Evolutionary conservation across 1,284 basidiomycete species (phyloP), one percentile per base, ranked within the genome.

Genomic region (Marasmius sp.): DNA sequence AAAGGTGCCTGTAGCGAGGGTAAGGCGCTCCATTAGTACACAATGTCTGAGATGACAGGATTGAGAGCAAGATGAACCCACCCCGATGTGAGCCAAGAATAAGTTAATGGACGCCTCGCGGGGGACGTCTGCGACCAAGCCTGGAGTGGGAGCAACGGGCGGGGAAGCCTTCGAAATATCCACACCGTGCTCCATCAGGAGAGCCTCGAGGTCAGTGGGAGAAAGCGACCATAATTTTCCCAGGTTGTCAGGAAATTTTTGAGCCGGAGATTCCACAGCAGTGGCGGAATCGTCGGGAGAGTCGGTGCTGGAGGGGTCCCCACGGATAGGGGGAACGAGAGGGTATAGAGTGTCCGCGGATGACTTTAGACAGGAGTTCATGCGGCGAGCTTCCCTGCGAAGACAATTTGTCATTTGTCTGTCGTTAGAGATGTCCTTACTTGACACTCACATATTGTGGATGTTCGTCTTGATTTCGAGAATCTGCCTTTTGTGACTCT

Each of bases 31-130:
- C 6, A 14, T 47, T 20, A 47, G 20, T 47, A 2, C 16, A 38
- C 7, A 3, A 37, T 12, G 34, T 22, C 16, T 36, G 36, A 38
- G 38, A 33, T 52, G 50, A 36, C 50, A 34, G 22, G 50, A 27
- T 6, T 22, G 50, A 52, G 34, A 54, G 63, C 61, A 63, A 61
- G 51, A 69, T 68, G 61, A 66, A 75, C 78, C 65, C 65, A 81
- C 82, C 66, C 81, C 81, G 49, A 83, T 81, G 66, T 79, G 77
- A 18, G 73, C 64, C 77, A 81, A 77, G 65, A 83, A 80, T 22
- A 64, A 72, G 61, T 82, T 82, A 53, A 84, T 67, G 60, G 78
- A 75, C 47, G 72, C 69, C 57, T 79, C 79, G 57, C 74, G 33
- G 10, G 52, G 38, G 9, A 34, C 11, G 8, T 48, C 33, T 20